Evolutionary conservation across 176 grass and related monocot species (phyloP).

Genomic region (Coix lacrymajobi): DNA sequence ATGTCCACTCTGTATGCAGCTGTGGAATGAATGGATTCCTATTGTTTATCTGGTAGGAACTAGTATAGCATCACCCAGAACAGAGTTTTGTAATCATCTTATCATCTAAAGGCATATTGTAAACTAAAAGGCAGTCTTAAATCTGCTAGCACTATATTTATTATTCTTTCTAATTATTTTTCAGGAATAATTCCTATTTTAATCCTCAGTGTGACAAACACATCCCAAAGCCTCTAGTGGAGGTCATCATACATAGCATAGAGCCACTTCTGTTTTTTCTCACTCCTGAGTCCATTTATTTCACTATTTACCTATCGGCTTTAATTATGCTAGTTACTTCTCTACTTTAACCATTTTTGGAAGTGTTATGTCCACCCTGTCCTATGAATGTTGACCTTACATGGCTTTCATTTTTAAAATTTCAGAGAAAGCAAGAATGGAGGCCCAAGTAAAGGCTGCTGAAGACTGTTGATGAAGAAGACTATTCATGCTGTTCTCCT

Average conservation of each 20-base stretch:
- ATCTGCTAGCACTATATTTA: slow-evolving; percentile 17
- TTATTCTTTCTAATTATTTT: slow-evolving; percentile 4
- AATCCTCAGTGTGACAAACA: slow-evolving; percentile 75
- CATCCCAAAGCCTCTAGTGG: slow-evolving; percentile 62
- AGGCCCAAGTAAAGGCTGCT: too few relatives aligned
- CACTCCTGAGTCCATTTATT: too few relatives aligned
- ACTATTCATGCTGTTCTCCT: too few relatives aligned
- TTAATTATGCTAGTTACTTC: too few relatives aligned
- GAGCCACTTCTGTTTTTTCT: too few relatives aligned
- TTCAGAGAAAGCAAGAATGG: too few relatives aligned
- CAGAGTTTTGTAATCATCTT: slow-evolving; percentile 66
- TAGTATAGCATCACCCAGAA: slow-evolving; percentile 15
- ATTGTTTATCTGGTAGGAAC: slow-evolving; percentile 69
- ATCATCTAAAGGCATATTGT: slow-evolving; percentile 5
- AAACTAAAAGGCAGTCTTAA: background rate
- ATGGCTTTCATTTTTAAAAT: too few relatives aligned
- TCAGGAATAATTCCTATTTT: slow-evolving; percentile 77
- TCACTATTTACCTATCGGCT: too few relatives aligned
- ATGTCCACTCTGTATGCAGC: slow-evolving; percentile 34
- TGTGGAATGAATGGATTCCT: slow-evolving; percentile 92
- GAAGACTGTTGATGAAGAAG: too few relatives aligned
- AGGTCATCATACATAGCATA: slow-evolving; percentile 66
- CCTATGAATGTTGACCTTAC: too few relatives aligned
- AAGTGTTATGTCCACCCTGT: too few relatives aligned
- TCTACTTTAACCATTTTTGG: too few relatives aligned